Evolutionary conservation across 805 yeast genomes (phyloP).

Genomic region (Wickerhamiella galacta): DNA sequence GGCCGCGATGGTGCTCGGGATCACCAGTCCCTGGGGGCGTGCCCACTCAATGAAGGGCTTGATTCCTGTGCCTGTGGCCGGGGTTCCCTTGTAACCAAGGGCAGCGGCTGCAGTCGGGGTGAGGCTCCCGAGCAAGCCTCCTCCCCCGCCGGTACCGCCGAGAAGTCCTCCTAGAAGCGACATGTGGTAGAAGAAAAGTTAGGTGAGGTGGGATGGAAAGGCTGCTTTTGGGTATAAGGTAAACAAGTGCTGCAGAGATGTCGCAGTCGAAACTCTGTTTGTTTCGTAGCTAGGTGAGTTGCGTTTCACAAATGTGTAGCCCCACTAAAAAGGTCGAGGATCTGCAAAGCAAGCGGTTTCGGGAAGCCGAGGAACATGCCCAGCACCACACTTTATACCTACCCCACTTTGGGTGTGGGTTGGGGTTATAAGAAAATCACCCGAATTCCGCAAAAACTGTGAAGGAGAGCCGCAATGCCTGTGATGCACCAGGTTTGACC

Average conservation of each 20-base stretch:
- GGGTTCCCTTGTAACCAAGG: conserved; percentile 8
- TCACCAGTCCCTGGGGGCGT: conserved; percentile 6
- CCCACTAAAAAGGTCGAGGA: background rate
- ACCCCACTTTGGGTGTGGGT: conserved; percentile 1
- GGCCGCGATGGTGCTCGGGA: conserved; percentile 10
- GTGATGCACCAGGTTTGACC: background rate
- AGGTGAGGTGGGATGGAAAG: no score
- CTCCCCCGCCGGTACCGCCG: conserved; percentile 1
- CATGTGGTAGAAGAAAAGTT: no score
- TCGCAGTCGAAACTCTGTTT: background rate
- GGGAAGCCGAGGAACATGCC: background rate
- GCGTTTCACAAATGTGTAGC: background rate
- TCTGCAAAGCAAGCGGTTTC: background rate
- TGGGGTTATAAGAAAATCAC: background rate
- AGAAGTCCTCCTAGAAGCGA: no score
- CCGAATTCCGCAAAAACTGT: background rate
- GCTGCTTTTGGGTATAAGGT: no score
- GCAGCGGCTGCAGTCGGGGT: conserved; percentile 11
- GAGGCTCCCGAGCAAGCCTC: conserved; percentile 6
- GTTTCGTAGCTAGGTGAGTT: background rate
- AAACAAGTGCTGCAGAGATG: background rate
- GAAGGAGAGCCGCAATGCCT: background rate
- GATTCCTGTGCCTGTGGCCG: conserved; percentile 19
- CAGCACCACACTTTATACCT: background rate
- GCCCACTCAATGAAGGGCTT: conserved; percentile 11